These are phyloP conservation scores for Collybia sordida DNA, from an alignment of 768 basidiomycete species.

Conservation along the genomic window DNA sequence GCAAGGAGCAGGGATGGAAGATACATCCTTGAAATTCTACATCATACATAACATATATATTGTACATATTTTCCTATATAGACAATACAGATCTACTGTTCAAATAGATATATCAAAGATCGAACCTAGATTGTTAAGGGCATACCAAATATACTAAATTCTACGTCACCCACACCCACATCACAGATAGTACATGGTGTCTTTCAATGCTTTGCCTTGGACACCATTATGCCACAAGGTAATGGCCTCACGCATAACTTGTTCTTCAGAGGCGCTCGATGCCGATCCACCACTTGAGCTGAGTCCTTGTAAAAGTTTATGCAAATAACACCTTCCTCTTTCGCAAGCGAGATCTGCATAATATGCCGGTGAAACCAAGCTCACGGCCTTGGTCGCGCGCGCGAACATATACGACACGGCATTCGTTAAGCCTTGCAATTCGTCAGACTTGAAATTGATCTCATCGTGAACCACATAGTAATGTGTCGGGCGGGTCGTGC, in stretches of 20 bases:
- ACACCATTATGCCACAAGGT: conserved; percentile 60
- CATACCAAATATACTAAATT: too few relatives aligned
- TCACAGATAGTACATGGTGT: conserved; percentile 79
- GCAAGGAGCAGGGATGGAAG: conserved; percentile 1
- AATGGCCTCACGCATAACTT: conserved; percentile 53
- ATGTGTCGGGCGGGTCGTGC: conserved; percentile 73
- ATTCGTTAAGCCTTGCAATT: conserved; percentile 71
- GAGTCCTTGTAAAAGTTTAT: conserved; percentile 64
- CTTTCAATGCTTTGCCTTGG: conserved; percentile 44
- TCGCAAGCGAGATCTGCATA: conserved; percentile 74
- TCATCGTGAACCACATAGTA: conserved; percentile 85
- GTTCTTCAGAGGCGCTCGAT: conserved; percentile 42
- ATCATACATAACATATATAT: too few relatives aligned
- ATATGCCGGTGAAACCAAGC: conserved; percentile 78
- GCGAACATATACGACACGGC: conserved; percentile 77
- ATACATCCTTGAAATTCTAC: too few relatives aligned
- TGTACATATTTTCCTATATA: too few relatives aligned
- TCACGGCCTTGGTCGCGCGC: conserved; percentile 85
- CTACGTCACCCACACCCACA: neutral
- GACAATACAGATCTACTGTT: too few relatives aligned
- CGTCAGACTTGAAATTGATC: conserved; percentile 65
- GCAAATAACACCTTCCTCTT: conserved; percentile 70
- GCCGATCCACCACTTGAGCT: conserved; percentile 29
- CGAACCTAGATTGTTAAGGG: too few relatives aligned
- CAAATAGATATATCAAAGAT: too few relatives aligned